Conservation (phyloP, 164 flowering plant genomes). For the Tetrastigma voinierianum region DNA sequence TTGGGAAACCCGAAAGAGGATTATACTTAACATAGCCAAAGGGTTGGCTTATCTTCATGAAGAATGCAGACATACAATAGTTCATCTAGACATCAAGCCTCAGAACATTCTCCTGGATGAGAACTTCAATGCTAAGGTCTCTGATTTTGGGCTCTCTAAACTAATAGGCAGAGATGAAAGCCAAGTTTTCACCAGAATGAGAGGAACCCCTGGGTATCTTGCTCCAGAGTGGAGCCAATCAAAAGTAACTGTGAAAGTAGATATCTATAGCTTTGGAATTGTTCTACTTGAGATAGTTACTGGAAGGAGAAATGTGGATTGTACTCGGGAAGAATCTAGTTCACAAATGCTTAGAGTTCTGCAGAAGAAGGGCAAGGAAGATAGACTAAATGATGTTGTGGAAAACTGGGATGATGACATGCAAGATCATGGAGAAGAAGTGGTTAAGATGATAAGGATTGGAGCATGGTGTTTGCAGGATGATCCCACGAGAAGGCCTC, state of each 20-base stretch:
- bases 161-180: too few species aligned
- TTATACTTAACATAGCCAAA: too few species aligned
- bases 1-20: neutral
- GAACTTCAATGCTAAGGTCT: too few species aligned
- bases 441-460: neutral
- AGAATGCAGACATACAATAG: too few species aligned
- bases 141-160: too few species aligned
- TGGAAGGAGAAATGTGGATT: neutral
- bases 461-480: conserved; percentile 7
- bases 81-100: too few species aligned
- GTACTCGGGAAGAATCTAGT: neutral
- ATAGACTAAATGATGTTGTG: too few species aligned
- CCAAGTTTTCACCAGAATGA: too few species aligned
- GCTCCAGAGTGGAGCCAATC: neutral
- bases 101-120: too few species aligned
- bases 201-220: too few species aligned
- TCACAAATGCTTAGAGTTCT: neutral
- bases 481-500: conserved; percentile 4
- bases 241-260: neutral
- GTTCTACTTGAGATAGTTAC: neutral
- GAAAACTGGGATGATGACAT: neutral
- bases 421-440: neutral
- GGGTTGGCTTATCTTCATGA: too few species aligned
- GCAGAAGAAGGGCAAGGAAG: too few species aligned
- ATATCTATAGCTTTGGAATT: neutral